phyloP scores from a whole-genome alignment of 805 yeast genomes.

The Pachysolen tannophilus region DNA sequence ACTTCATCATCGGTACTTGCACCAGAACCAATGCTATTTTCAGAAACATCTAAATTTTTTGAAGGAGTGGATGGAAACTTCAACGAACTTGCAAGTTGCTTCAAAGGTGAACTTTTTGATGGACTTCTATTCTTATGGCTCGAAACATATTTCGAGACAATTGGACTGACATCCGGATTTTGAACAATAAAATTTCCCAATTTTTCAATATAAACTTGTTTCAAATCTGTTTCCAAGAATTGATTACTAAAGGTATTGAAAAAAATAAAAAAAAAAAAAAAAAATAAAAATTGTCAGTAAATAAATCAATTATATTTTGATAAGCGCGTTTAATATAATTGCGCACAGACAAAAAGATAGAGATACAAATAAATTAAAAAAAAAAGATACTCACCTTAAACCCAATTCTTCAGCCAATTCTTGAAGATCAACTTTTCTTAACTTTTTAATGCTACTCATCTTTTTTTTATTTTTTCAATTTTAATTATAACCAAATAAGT shows the following conservation, averaged over 20 bases:
- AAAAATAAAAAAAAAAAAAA: too few relatives aligned
- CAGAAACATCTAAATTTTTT: background rate
- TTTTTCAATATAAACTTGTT: slow-evolving; percentile 9
- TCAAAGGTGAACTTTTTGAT: background rate
- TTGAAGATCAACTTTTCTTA: slow-evolving; percentile 7
- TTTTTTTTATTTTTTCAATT: too few relatives aligned
- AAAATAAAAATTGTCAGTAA: too few relatives aligned
- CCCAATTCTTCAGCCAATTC: slow-evolving; percentile 9
- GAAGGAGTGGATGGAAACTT: background rate
- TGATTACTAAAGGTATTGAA: too few relatives aligned
- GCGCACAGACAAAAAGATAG: too few relatives aligned
- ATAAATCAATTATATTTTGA: too few relatives aligned
- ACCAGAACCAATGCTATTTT: too few relatives aligned
- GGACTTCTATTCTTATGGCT: background rate
- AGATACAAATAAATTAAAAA: too few relatives aligned
- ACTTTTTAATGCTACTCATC: slow-evolving; percentile 9
- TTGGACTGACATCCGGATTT: slow-evolving; percentile 3
- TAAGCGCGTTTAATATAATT: too few relatives aligned
- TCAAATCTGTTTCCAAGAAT: slow-evolving; percentile 9
- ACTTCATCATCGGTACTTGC: slow-evolving; percentile 41
- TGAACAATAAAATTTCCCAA: slow-evolving; percentile 4
- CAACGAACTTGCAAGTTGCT: background rate
- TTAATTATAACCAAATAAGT: too few relatives aligned
- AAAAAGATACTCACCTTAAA: slow-evolving; percentile 7
- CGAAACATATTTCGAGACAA: slow-evolving; percentile 5